phyloP scores from a whole-genome alignment of 2,329 filamentous ascomycete genomes.

The Paraconiothyrium brasiliense region DNA sequence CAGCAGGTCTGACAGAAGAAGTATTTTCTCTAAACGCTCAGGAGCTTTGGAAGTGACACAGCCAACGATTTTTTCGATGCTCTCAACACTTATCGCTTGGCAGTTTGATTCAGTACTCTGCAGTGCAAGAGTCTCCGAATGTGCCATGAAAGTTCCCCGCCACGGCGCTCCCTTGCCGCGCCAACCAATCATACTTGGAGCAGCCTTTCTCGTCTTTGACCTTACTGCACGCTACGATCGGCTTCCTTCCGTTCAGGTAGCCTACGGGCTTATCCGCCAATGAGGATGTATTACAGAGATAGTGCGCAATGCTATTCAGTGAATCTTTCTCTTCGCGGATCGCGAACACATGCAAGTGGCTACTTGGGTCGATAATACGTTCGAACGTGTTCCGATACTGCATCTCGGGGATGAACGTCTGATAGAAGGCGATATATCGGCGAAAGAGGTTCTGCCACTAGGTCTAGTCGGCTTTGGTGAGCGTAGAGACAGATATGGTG shows the following conservation, averaged over 20 bases:
- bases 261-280: conserved; percentile 22
- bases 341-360: conserved; percentile 15
- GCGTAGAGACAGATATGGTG: background rate
- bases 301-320: conserved; percentile 22
- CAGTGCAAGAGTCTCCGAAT: background rate
- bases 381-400: conserved; percentile 22
- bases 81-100: conserved; percentile 5
- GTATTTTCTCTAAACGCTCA: conserved; percentile 67
- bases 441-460: conserved; percentile 22
- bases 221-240: conserved; percentile 19
- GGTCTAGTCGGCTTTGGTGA: conserved; percentile 3
- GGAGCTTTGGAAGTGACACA: conserved; percentile 53
- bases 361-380: conserved; percentile 14
- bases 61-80: background rate
- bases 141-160: conserved; percentile 23
- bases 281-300: conserved; percentile 19
- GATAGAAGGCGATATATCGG: conserved; percentile 24
- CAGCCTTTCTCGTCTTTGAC: conserved; percentile 18
- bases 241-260: conserved; percentile 21
- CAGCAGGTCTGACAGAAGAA: conserved; percentile 58
- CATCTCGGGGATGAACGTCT: conserved; percentile 19
- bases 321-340: conserved; percentile 17
- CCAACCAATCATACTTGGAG: conserved; percentile 19
- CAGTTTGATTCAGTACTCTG: conserved; percentile 3
- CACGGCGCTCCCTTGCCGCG: conserved; percentile 19